Evolutionary conservation across 257 asterid species (phyloP).

Genomic region (Nicotiana knightiana): DNA sequence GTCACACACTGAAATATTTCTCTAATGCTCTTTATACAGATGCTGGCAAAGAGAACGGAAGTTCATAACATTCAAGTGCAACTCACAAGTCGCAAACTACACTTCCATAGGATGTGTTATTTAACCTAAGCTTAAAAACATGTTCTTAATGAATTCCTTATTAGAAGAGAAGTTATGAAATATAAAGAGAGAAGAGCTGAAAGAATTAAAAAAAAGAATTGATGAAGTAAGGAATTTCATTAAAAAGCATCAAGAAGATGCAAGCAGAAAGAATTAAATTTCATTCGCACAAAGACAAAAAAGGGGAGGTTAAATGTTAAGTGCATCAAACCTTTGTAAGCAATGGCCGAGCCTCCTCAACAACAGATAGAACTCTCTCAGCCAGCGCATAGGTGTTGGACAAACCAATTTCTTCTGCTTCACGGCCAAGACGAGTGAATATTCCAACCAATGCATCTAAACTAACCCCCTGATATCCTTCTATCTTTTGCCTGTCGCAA

Average conservation of each 20-base stretch:
- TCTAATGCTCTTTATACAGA: neutral
- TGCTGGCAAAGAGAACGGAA: neutral
- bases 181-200: neutral
- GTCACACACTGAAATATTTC: neutral
- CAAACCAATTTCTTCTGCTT: conserved; percentile 80
- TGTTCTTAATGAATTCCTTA: neutral
- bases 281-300: neutral
- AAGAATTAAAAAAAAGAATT: no score
- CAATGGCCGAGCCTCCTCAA: conserved; percentile 84
- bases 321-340: conserved; percentile 70
- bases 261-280: no score
- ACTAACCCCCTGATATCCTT: conserved; percentile 91
- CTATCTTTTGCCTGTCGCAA: conserved; percentile 83
- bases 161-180: neutral
- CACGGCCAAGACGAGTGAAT: conserved; percentile 94
- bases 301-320: conserved; percentile 4
- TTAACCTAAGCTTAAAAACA: neutral
- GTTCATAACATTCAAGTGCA: neutral
- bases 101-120: neutral
- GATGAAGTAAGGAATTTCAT: no score
- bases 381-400: conserved; percentile 66
- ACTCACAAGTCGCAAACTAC: neutral
- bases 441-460: conserved; percentile 95
- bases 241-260: no score
- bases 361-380: conserved; percentile 60